Percentiles rank a stretch among this genome's conserved stretches.
phyloP scores from a whole-genome alignment of 1,284 basidiomycete genomes.

The Papiliotrema terrestris region DNA sequence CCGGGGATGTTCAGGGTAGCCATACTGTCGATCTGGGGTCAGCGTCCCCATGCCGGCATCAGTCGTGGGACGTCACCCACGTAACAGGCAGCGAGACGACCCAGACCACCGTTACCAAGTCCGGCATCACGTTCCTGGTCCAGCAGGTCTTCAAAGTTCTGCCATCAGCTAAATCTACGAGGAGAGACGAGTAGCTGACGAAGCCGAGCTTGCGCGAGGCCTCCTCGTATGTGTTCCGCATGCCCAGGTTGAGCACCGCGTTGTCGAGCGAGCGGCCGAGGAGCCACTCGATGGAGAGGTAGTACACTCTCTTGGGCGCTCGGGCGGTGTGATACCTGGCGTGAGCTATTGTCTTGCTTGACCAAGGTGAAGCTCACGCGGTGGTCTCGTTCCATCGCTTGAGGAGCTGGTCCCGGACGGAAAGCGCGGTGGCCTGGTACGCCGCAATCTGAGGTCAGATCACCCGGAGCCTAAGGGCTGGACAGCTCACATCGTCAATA shows the following conservation, averaged over 20 bases:
- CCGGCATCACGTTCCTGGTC: conserved; percentile 84
- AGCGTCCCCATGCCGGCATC: neutral
- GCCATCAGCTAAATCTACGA: conserved; percentile 3
- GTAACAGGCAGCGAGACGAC: conserved; percentile 89
- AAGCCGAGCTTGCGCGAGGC: conserved; percentile 69
- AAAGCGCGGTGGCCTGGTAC: conserved; percentile 54
- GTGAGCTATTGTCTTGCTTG: neutral
- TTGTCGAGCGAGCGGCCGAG: conserved; percentile 85
- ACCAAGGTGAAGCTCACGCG: conserved; percentile 18
- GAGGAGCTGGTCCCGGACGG: conserved; percentile 78
- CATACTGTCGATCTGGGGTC: conserved; percentile 42
- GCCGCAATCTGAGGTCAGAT: conserved; percentile 41
- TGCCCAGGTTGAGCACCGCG: conserved; percentile 77
- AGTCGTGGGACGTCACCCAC: conserved; percentile 45
- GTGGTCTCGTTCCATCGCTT: conserved; percentile 50
- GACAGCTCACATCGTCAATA: conserved; percentile 65
- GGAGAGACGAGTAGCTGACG: conserved; percentile 22
- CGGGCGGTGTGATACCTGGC: conserved; percentile 42
- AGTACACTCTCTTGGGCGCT: conserved; percentile 64
- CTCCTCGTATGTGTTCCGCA: conserved; percentile 69
- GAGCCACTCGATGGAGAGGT: conserved; percentile 69
- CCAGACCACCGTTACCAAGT: conserved; percentile 77
- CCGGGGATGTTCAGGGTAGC: conserved; percentile 76
- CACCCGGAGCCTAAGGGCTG: neutral
- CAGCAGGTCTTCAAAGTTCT: conserved; percentile 75